A percentile compares a stretch with the other conserved stretches of the same genome.
Conservation (phyloP, 306 rosid genomes). For the Sicyos baderoa region DNA sequence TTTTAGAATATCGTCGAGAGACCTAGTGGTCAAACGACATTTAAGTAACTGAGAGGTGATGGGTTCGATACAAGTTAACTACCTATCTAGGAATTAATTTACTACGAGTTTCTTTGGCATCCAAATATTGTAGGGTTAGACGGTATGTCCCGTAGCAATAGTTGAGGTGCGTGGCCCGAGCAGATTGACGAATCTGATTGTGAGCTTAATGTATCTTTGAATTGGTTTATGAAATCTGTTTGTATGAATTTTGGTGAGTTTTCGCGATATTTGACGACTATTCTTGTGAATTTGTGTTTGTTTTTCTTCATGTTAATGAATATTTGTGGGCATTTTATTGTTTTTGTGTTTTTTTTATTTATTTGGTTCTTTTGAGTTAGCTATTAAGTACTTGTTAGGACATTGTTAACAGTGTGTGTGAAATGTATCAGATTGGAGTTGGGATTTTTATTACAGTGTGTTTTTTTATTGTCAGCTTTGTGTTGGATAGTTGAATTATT, state of each 20-base stretch:
- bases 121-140: no score
- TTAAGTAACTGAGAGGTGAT: no score
- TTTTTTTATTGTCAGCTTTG: neutral
- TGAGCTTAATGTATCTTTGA: neutral
- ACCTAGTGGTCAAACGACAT: no score
- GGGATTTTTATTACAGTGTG: neutral
- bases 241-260: neutral
- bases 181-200: neutral
- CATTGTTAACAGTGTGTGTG: neutral
- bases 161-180: no score
- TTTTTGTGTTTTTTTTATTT: neutral
- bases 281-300: slow-evolving; percentile 6
- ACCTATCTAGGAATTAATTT: no score
- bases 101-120: no score
- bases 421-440: neutral
- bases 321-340: neutral
- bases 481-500: slow-evolving; percentile 4
- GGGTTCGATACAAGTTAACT: no score
- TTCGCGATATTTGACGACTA: neutral
- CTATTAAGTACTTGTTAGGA: neutral
- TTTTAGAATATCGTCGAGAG: no score
- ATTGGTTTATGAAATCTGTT: neutral
- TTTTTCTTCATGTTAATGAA: neutral
- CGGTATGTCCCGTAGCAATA: no score
- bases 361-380: neutral